Base-by-base conservation (phyloP, 169 alveolate genomes). In the Eimeria sp. region DNA sequence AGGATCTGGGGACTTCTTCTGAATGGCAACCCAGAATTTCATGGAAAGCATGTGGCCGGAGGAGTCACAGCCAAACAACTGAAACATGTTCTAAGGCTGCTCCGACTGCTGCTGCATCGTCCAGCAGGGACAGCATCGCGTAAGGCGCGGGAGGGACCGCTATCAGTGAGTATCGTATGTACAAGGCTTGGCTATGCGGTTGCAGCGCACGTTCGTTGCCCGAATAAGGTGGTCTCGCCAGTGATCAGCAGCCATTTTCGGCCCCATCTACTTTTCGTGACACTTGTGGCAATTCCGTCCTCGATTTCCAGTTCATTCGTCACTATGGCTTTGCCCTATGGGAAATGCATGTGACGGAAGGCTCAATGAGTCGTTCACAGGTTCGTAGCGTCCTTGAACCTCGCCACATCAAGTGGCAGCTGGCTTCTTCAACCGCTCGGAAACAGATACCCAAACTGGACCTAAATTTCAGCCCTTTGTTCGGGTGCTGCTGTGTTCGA, bases 31-130 rank as follows among this genome's bases (percentile, higher is more conserved):
- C 85, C 85, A 4, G 62, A 49, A 77, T 40, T 49, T 77, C 40
- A 77, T 27, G 62, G 87, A 77, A 77, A 76, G 10, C 64, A 30
- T 18, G 23, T 49, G 8, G 54, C 40, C 64, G 25, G 88, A 46
- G 66, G 62, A 78, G 6, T 49, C 37, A 58, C 85, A 43, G 37
- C 85, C 68, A 52, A n/a, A 52, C 27, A 78, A 77, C 23, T 77
- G 60, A 46, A 77, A 18, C 20, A 43, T 76, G 37, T 37, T 46
- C 23, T 49, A 25, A 78, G 43, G 58, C 56, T 74, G 58, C 49
- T 27, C 66, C 68, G 68, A 30, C 66, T 49, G 68, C 68, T 78
- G 66, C 71, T 78, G 68, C 71, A 27, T 78, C 88, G 68, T 78
- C 66, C 43, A 78, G 46, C 14, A 30, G 46, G 46, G 68, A n/a